Conservation (phyloP, 208 protist genomes). For the Trypanosoma avium region DNA sequence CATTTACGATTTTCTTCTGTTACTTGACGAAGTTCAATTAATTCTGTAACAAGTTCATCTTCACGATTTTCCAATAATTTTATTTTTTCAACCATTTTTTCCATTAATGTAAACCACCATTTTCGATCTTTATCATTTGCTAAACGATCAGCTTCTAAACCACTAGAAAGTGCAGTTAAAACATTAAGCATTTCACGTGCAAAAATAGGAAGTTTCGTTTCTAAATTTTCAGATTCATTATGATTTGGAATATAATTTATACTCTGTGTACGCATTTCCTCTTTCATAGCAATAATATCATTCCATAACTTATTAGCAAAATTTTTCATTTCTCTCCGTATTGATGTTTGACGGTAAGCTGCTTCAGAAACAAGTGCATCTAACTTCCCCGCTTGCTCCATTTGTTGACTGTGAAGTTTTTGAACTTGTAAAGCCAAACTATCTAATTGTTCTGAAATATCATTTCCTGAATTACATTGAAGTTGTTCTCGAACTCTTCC, state of each 20-base stretch:
- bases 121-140: slow-evolving; percentile 26
- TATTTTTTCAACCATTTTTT: slow-evolving; percentile 28
- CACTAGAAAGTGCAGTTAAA: slow-evolving; percentile 30
- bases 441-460: background rate
- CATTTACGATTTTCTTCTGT: background rate
- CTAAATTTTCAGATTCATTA: background rate
- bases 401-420: slow-evolving; percentile 28
- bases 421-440: background rate
- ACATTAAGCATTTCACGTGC: slow-evolving; percentile 33
- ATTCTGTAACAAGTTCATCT: slow-evolving; percentile 4
- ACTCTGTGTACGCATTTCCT: background rate
- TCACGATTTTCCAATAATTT: slow-evolving; percentile 25
- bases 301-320: slow-evolving; percentile 15
- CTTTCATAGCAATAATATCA: background rate
- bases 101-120: slow-evolving; percentile 30
- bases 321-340: slow-evolving; percentile 29
- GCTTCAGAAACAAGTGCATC: slow-evolving; percentile 41
- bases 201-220: background rate
- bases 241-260: too few species aligned
- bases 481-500: slow-evolving; percentile 30
- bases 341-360: slow-evolving; percentile 19
- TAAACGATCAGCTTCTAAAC: slow-evolving; percentile 36
- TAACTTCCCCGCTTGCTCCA: slow-evolving; percentile 37
- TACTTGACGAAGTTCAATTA: slow-evolving; percentile 3
- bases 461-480: background rate